phyloP scores from a whole-genome alignment of 805 yeast genomes.

The Saitoella complicata region DNA sequence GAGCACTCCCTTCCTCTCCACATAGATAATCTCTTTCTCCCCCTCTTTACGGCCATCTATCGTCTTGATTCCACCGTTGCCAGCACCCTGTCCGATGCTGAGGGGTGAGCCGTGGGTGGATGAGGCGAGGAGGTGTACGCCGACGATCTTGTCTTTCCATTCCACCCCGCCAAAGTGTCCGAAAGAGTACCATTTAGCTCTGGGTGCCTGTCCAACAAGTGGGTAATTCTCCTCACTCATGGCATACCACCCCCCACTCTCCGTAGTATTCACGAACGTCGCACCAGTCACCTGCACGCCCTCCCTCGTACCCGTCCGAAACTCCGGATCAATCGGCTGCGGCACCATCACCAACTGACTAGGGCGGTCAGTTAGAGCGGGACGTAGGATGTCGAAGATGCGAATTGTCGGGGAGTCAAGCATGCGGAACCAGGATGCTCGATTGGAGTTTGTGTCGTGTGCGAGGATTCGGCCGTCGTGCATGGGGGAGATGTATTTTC shows the following conservation, averaged over 20 bases:
- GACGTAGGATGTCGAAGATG: constrained; percentile 29
- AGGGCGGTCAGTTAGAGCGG: constrained; percentile 1
- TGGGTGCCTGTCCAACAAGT: constrained; percentile 62
- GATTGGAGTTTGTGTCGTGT: background rate
- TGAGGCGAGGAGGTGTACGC: too few species aligned
- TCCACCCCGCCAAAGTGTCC: too few species aligned
- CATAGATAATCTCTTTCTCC: too few species aligned
- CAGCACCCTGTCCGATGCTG: too few species aligned
- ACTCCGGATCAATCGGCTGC: constrained; percentile 20
- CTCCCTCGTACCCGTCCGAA: background rate
- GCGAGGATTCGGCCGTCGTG: background rate
- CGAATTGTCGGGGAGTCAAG: constrained; percentile 9
- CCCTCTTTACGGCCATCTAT: too few species aligned
- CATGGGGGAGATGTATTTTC: too few species aligned
- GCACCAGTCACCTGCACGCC: constrained; percentile 2
- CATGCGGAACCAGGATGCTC: constrained; percentile 12
- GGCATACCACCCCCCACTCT: constrained; percentile 61
- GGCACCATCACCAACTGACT: constrained; percentile 20
- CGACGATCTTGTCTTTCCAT: too few species aligned
- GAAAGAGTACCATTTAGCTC: constrained; percentile 35
- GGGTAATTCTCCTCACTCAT: constrained; percentile 67
- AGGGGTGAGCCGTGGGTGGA: too few species aligned
- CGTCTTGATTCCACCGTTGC: too few species aligned
- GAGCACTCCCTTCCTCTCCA: too few species aligned
- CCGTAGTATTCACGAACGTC: constrained; percentile 52